phyloP scores from a whole-genome alignment of 1,139 yeast species.

The Diutina neorugosa region DNA sequence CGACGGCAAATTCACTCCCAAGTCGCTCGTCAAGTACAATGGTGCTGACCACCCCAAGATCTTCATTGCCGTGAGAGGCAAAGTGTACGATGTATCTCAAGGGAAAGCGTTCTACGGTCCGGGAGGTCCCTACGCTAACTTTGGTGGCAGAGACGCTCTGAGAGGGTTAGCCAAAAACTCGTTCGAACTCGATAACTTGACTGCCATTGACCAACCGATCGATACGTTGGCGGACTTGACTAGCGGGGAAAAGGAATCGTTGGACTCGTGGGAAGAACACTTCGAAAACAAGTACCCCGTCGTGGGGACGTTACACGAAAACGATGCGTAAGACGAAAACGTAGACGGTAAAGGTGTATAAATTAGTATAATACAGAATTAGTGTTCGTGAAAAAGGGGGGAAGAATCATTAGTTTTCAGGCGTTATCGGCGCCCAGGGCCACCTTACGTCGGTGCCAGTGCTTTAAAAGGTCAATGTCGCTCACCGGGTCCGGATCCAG shows the following conservation, averaged over 20 bases:
- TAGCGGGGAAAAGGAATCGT: slow-evolving; percentile 49
- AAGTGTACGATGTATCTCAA: slow-evolving; percentile 71
- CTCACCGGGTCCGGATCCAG: background rate
- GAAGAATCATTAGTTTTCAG: background rate
- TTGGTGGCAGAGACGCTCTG: slow-evolving; percentile 95
- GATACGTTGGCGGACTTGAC: slow-evolving; percentile 56
- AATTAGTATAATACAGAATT: background rate
- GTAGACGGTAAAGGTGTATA: background rate
- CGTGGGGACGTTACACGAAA: slow-evolving; percentile 39
- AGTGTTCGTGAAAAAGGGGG: background rate
- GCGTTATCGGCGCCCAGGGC: background rate
- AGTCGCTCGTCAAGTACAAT: slow-evolving; percentile 58
- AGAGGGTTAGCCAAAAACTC: slow-evolving; percentile 88
- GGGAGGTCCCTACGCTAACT: slow-evolving; percentile 88
- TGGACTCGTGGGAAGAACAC: slow-evolving; percentile 79
- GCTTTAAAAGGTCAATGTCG: background rate
- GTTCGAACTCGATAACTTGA: slow-evolving; percentile 54
- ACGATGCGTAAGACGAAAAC: background rate
- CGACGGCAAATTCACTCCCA: slow-evolving; percentile 73
- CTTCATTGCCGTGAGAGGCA: slow-evolving; percentile 73
- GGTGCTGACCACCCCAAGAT: slow-evolving; percentile 73
- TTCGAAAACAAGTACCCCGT: slow-evolving; percentile 68
- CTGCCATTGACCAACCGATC: slow-evolving; percentile 55
- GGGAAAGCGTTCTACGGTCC: slow-evolving; percentile 93
- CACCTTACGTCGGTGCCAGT: background rate